A percentile compares a stretch with the other conserved stretches of the same genome.
Conservation (phyloP, 2,329 filamentous ascomycete species). For the Diaporthe longicolla region DNA sequence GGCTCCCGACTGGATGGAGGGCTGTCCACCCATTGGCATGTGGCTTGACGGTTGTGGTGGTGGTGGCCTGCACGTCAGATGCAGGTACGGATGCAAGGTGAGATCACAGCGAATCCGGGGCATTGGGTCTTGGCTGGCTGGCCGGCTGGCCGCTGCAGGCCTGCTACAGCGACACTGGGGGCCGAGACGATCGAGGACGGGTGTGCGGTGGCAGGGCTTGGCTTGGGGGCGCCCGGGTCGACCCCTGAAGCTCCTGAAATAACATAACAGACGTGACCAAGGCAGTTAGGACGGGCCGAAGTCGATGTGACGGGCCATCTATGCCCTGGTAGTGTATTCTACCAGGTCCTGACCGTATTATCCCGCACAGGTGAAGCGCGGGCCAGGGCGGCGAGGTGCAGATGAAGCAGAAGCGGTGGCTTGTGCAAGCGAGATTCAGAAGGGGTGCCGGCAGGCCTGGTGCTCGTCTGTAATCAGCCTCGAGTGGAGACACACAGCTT, state of each 20-base stretch:
- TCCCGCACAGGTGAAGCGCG: not conserved
- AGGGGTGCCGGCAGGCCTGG: not conserved
- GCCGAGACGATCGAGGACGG: constrained; percentile 17
- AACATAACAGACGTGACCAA: constrained; percentile 7
- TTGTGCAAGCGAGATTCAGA: constrained; percentile 32
- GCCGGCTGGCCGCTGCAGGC: not conserved
- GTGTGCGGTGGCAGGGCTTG: constrained; percentile 22
- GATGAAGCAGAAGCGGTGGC: constrained; percentile 20
- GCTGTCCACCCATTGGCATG: not conserved
- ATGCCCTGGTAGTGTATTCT: not conserved
- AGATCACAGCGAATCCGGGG: constrained; percentile 29
- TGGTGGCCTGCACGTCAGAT: constrained; percentile 24
- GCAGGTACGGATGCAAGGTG: constrained; percentile 32
- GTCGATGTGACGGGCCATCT: not conserved
- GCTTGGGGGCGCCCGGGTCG: constrained; percentile 10
- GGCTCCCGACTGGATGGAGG: not conserved
- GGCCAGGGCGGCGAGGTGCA: not conserved
- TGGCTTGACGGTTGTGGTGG: constrained; percentile 7
- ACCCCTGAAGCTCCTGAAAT: constrained; percentile 27
- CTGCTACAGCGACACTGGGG: not conserved
- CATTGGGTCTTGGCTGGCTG: not conserved
- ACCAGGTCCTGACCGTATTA: not conserved
- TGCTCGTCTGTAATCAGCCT: not conserved
- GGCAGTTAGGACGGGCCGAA: not conserved
- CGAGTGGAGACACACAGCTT: too few species aligned